Conservation (phyloP, 2,329 filamentous ascomycete genomes). For the Cryphonectria parasitica region DNA sequence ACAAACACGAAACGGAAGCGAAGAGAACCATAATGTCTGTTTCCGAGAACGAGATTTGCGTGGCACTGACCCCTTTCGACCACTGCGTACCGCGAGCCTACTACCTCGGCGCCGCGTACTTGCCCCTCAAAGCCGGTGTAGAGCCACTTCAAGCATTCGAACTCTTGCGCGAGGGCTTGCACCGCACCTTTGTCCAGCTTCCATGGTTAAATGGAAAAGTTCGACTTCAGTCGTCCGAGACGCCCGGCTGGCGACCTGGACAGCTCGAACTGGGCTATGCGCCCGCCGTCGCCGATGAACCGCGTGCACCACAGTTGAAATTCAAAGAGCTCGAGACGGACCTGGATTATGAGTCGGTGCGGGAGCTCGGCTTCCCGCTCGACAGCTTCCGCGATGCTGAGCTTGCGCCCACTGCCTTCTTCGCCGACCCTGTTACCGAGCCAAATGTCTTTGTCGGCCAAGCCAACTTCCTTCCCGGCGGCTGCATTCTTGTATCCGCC, state of each 20-base stretch:
- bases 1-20: too few species aligned
- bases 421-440: conserved; percentile 24
- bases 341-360: conserved; percentile 26
- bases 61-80: conserved; percentile 15
- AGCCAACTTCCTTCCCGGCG: conserved; percentile 32
- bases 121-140: conserved; percentile 15
- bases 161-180: conserved; percentile 24
- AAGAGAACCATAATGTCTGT: not conserved
- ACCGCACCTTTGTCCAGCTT: conserved; percentile 22
- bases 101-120: conserved; percentile 1
- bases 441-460: conserved; percentile 29
- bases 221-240: conserved; percentile 1
- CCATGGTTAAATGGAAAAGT: conserved; percentile 32
- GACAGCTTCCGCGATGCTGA: conserved; percentile 29
- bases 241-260: conserved; percentile 30
- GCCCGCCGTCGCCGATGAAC: conserved; percentile 19
- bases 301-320: conserved; percentile 47
- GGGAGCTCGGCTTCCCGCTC: conserved; percentile 30
- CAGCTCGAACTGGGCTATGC: conserved; percentile 32
- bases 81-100: conserved; percentile 18
- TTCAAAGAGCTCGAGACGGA: conserved; percentile 31
- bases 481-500: conserved; percentile 22
- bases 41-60: not conserved
- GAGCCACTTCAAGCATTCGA: conserved; percentile 20
- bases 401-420: conserved; percentile 19